phyloP scores from a whole-genome alignment of 179 eudicot genomes.

The Beta lomatogona region DNA sequence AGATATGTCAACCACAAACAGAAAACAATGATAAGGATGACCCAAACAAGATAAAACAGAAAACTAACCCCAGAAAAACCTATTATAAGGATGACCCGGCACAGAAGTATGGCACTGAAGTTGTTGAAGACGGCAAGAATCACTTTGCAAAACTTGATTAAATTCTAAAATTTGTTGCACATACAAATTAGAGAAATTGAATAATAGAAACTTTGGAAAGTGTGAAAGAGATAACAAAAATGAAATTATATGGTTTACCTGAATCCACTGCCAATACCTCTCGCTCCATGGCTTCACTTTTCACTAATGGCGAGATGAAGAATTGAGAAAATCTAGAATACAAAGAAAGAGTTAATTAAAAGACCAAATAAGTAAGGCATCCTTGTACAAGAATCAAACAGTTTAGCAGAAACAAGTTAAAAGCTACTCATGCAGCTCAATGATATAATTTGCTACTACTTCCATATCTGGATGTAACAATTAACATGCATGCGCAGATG shows the following conservation, averaged over 20 bases:
- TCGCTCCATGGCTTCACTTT: constrained; percentile 91
- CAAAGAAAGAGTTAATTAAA: not conserved
- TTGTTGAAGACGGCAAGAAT: constrained; percentile 93
- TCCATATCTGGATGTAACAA: no score
- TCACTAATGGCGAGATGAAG: constrained; percentile 84
- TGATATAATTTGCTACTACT: not conserved
- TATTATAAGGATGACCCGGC: constrained; percentile 74
- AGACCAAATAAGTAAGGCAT: not conserved
- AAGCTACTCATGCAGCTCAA: constrained; percentile 2
- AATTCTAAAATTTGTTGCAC: constrained; percentile 56
- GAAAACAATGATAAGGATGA: constrained; percentile 11
- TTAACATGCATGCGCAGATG: no score
- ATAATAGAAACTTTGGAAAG: not conserved
- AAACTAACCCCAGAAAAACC: constrained; percentile 88
- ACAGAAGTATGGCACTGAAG: constrained; percentile 88
- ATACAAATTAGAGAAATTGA: not conserved
- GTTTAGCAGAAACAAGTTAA: not conserved
- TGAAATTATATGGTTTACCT: constrained; percentile 43
- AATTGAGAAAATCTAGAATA: constrained; percentile 81
- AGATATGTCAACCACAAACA: constrained; percentile 18
- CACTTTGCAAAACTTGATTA: constrained; percentile 93
- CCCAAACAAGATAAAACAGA: not conserved
- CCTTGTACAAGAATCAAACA: not conserved
- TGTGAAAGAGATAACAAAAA: not conserved
- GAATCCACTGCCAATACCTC: constrained; percentile 95